phyloP scores from a whole-genome alignment of 2,329 filamentous ascomycete genomes.

The Penicillium sp. region DNA sequence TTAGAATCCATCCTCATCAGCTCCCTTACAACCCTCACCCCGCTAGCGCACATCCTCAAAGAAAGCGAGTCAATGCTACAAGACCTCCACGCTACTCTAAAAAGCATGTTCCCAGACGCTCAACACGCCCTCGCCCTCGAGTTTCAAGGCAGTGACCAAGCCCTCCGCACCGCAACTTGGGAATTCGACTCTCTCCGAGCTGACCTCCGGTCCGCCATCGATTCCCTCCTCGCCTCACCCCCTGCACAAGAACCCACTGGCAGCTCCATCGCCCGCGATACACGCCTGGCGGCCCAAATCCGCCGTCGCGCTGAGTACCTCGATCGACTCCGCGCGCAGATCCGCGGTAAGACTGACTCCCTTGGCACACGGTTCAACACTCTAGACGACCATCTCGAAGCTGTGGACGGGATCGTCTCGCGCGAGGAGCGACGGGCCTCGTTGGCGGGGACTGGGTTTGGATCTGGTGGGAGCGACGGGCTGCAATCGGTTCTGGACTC shows the following conservation, averaged over 20 bases:
- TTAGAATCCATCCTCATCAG: slow-evolving; percentile 36
- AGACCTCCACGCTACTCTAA: slow-evolving; percentile 32
- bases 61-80: slow-evolving; percentile 37
- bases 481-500: slow-evolving; percentile 20
- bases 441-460: background rate
- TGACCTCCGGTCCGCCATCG: slow-evolving; percentile 41
- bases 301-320: slow-evolving; percentile 37
- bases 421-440: slow-evolving; percentile 26
- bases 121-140: slow-evolving; percentile 44
- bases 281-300: slow-evolving; percentile 35
- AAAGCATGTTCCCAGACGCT: slow-evolving; percentile 31
- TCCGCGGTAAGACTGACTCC: slow-evolving; percentile 38
- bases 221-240: slow-evolving; percentile 36
- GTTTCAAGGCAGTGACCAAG: slow-evolving; percentile 39
- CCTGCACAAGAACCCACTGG: slow-evolving; percentile 15
- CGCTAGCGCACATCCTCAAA: slow-evolving; percentile 31
- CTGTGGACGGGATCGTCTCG: slow-evolving; percentile 34
- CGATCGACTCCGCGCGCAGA: slow-evolving; percentile 36
- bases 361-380: slow-evolving; percentile 34
- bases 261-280: slow-evolving; percentile 28
- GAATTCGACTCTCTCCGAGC: slow-evolving; percentile 41
- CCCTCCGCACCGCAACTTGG: slow-evolving; percentile 35
- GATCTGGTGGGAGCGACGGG: background rate
- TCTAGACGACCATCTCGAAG: slow-evolving; percentile 41
- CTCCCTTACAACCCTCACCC: slow-evolving; percentile 32